Base-by-base conservation (phyloP, 371 early-diverging fungal genomes). In the Chytridium lagenaria region DNA sequence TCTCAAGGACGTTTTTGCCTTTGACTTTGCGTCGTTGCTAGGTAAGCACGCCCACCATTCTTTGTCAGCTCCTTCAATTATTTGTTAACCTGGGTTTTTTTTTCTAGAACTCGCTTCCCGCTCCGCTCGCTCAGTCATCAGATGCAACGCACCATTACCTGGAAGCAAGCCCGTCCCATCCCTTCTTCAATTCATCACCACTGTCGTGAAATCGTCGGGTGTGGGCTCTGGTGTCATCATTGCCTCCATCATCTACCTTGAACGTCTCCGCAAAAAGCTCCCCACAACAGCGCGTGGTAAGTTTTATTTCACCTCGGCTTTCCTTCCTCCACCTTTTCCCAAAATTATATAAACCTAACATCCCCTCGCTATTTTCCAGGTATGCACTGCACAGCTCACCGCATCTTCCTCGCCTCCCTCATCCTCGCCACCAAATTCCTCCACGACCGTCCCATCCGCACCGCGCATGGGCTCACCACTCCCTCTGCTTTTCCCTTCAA, bases 371-470 rank as follows among this genome's bases (percentile, higher is more conserved):
- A 44, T 12, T 12, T 12, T 12, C 7, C 7, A 44, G 44, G 44
- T 28, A 55, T 55, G 55, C 16, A 7, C 55, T 55, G 55, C 55
- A 55, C 55, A 28, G 10, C 16, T 10, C 55, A 55, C 26, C 10
- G 55, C 16, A 55, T 55, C 55, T 55, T 55, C 26, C 26, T 55
- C 16, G 55, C 55, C 23, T 5, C 23, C 55, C 55, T 55, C 10
- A 26, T 55, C 16, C 10, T 55, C 10, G 55, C 55, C 16, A 55
- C 55, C 10, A 55, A 55, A 26, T 16, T 55, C 10, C 26, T 55
- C 16, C 55, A 55, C 26, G 55, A 55, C 26, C 55, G 55, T 7
- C 55, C 55, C 23, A 55, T 55, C 26, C 55, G 55, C 10, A 55
- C 26, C 55, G 55, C 7, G 55, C 55, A 7, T 55, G 55, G 55